These are phyloP conservation scores for Drechslera avenae DNA, from an alignment of 2,329 filamentous ascomycete species.

Conservation along the genomic window DNA sequence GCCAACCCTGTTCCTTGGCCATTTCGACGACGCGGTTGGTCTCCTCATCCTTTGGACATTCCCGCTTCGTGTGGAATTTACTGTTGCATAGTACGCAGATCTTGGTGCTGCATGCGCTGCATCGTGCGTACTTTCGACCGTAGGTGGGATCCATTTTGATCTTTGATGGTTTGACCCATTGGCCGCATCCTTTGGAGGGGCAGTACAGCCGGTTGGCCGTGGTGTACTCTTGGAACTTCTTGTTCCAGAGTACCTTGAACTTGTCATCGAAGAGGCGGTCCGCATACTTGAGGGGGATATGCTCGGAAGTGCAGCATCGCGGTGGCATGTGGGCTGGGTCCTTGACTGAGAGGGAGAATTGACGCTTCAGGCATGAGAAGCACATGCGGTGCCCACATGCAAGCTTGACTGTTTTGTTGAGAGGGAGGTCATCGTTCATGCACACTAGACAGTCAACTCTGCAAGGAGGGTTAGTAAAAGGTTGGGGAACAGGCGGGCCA, in stretches of 20 bases:
- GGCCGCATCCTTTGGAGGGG: conserved; percentile 71
- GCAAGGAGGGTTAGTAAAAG: conserved; percentile 17
- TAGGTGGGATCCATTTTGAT: conserved; percentile 61
- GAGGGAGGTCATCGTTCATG: conserved; percentile 67
- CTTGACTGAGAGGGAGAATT: conserved; percentile 75
- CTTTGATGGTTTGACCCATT: conserved; percentile 77
- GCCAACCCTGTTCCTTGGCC: conserved; percentile 72
- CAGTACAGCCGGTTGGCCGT: conserved; percentile 79
- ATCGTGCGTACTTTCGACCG: conserved; percentile 69
- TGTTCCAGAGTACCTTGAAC: conserved; percentile 82
- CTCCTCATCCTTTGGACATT: conserved; percentile 75
- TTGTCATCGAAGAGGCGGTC: conserved; percentile 72
- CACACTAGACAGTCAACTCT: conserved; percentile 77
- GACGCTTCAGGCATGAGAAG: conserved; percentile 72
- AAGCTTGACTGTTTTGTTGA: conserved; percentile 69
- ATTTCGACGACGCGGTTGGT: conserved; percentile 67
- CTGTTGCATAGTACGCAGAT: conserved; percentile 76
- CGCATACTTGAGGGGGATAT: conserved; percentile 77
- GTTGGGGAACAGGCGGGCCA: not conserved
- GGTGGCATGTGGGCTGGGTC: conserved; percentile 86
- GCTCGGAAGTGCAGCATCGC: conserved; percentile 73
- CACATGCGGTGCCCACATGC: conserved; percentile 84
- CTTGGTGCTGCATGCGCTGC: conserved; percentile 72
- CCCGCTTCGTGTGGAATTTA: conserved; percentile 69
- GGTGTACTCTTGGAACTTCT: conserved; percentile 77